A percentile compares a stretch with the other conserved stretches of the same genome.
phyloP scores from a whole-genome alignment of 2,329 filamentous ascomycete genomes.

The Pseudogymnoascus sp. region DNA sequence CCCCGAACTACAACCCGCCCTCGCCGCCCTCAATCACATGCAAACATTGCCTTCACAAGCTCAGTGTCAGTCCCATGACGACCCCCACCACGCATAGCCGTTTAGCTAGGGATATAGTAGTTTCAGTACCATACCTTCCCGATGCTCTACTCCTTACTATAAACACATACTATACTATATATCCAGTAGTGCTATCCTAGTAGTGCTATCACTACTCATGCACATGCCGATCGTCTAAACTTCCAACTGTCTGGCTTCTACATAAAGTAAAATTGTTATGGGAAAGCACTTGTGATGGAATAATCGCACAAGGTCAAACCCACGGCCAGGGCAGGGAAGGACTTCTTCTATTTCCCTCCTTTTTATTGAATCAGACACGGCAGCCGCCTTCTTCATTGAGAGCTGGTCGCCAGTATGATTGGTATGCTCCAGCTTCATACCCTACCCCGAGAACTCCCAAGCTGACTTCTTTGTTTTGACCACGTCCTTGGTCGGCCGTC shows the following conservation, averaged over 20 bases:
- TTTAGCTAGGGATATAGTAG: background rate
- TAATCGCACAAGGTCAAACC: background rate
- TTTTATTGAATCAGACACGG: background rate
- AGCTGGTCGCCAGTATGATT: slow-evolving; percentile 1
- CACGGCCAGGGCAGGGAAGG: slow-evolving; percentile 1
- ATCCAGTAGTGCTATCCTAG: background rate
- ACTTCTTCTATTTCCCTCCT: background rate
- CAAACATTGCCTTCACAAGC: background rate
- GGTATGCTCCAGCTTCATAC: background rate
- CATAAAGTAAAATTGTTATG: background rate
- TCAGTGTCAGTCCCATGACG: background rate
- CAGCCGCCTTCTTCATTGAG: background rate
- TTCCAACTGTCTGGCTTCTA: background rate
- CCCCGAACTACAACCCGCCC: background rate
- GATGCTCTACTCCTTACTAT: background rate
- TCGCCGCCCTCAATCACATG: background rate
- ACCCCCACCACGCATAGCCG: background rate
- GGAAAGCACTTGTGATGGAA: background rate
- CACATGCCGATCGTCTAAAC: background rate
- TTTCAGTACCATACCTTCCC: background rate
- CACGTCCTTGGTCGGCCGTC: slow-evolving; percentile 89
- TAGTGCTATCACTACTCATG: slow-evolving; percentile 1
- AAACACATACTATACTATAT: background rate
- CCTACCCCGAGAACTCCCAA: background rate
- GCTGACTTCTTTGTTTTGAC: slow-evolving; percentile 41